Evolutionary conservation across 2,329 filamentous ascomycete genomes (phyloP).

Genomic region (Ceratocystis lukuohia): DNA sequence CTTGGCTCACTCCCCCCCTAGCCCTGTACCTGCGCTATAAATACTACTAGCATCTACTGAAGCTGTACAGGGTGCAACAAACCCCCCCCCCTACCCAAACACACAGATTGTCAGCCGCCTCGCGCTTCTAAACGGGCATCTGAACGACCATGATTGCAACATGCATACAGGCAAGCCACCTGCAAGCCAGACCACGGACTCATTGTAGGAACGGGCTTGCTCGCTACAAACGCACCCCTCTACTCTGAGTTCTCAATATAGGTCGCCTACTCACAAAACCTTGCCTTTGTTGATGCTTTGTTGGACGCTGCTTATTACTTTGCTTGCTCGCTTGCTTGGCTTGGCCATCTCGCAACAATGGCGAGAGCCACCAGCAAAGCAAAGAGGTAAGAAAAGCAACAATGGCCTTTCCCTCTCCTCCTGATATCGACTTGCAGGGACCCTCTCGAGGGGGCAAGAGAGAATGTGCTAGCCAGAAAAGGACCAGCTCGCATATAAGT

Average conservation of each 20-base stretch:
- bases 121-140: background rate
- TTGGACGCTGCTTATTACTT: background rate
- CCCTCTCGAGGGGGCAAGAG: background rate
- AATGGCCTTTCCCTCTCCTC: no score
- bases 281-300: background rate
- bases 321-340: background rate
- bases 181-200: conserved; percentile 1
- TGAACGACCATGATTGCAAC: background rate
- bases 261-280: background rate
- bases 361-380: background rate
- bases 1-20: background rate
- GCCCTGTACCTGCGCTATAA: background rate
- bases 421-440: background rate
- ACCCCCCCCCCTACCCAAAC: background rate
- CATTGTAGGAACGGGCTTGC: background rate
- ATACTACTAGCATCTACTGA: background rate
- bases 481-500: conserved; percentile 4
- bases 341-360: background rate
- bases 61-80: background rate
- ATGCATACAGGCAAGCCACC: conserved; percentile 1
- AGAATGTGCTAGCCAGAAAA: background rate
- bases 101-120: background rate
- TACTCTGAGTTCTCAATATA: background rate
- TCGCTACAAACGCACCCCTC: background rate
- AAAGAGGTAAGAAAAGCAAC: background rate